Evolutionary conservation across 163 green algal genomes (phyloP).

Genomic region (Coccomyxa subellipsoidea): DNA sequence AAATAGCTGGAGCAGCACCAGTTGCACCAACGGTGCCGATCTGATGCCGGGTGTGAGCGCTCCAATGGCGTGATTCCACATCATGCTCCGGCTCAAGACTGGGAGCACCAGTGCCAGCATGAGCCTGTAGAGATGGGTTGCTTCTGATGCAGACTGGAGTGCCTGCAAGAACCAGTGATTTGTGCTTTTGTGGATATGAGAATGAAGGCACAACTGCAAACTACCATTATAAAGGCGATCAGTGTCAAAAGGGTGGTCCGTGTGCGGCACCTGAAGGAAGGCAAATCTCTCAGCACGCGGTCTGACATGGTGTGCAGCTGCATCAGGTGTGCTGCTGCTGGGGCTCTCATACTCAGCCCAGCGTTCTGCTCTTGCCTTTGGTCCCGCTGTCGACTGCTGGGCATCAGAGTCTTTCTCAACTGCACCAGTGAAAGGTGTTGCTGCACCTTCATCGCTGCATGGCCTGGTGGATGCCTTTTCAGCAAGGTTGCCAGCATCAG

Average conservation of each 20-base stretch:
- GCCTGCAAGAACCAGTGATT: not conserved
- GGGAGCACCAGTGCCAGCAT: not conserved
- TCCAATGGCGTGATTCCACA: not conserved
- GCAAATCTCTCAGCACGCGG: not conserved
- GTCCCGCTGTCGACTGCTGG: not conserved
- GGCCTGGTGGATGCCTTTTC: not conserved
- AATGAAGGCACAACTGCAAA: no score
- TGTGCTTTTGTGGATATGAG: no score
- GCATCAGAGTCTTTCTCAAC: not conserved
- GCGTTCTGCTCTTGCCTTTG: not conserved
- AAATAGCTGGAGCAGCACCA: not conserved
- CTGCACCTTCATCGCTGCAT: not conserved
- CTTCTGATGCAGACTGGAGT: not conserved
- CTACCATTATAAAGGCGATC: no score
- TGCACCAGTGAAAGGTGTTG: not conserved
- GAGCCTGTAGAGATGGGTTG: not conserved
- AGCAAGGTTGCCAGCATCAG: not conserved
- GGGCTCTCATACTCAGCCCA: not conserved
- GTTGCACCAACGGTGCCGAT: not conserved
- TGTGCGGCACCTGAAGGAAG: not conserved
- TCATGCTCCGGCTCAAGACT: not conserved
- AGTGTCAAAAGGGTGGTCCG: not conserved
- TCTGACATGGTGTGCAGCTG: not conserved
- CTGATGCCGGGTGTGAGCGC: not conserved
- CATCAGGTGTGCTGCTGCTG: not conserved